These are phyloP conservation scores for Corchorus olitorius DNA, from an alignment of 345 rosid species.

Conservation along the genomic window DNA sequence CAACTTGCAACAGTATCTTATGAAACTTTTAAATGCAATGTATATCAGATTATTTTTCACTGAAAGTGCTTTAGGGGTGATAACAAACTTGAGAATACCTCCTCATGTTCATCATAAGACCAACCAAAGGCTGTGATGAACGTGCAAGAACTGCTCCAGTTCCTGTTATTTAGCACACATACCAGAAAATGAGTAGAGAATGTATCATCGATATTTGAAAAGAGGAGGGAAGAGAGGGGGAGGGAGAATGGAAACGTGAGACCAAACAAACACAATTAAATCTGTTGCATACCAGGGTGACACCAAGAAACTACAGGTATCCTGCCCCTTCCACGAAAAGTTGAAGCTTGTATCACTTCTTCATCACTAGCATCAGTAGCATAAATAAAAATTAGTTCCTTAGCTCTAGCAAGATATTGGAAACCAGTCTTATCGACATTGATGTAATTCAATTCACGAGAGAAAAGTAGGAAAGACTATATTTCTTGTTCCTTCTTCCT, in stretches of 20 bases:
- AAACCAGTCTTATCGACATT: conserved; percentile 5
- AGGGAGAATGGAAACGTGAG: too few relatives aligned
- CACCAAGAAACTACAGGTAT: conserved; percentile 95
- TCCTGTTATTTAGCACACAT: conserved; percentile 43
- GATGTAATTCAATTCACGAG: neutral
- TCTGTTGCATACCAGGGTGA: conserved; percentile 67
- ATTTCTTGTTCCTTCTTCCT: conserved; percentile 16
- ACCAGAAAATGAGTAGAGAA: conserved; percentile 28
- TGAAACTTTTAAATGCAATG: neutral
- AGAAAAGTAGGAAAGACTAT: conserved; percentile 17
- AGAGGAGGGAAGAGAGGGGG: neutral
- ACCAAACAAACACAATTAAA: conserved; percentile 15
- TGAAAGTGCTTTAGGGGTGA: neutral
- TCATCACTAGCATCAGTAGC: conserved; percentile 62
- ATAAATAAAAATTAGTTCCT: conserved; percentile 26
- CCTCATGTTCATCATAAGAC: conserved; percentile 97
- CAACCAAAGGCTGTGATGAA: conserved; percentile 96
- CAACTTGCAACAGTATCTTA: neutral
- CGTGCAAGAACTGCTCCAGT: conserved; percentile 98
- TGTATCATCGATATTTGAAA: neutral
- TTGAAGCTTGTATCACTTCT: conserved; percentile 81
- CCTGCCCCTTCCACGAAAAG: conserved; percentile 86
- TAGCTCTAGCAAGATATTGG: conserved; percentile 7
- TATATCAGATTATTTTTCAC: neutral
- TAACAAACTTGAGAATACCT: conserved; percentile 52